phyloP scores from a whole-genome alignment of 257 asterid species.

The Salvia miltiorrhiza region DNA sequence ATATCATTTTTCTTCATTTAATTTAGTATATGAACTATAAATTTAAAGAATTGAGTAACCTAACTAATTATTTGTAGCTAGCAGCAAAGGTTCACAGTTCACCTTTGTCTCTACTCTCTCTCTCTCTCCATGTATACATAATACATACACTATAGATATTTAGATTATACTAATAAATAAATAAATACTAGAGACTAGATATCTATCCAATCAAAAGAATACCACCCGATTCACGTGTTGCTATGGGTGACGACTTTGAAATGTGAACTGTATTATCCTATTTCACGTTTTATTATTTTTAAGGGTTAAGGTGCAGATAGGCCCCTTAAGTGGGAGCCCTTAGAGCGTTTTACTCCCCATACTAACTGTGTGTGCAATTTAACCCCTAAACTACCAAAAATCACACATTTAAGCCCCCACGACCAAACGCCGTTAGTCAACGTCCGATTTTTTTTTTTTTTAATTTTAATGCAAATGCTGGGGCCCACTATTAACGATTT shows the following conservation, averaged over 20 bases:
- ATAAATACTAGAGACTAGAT: background rate
- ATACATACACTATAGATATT: background rate
- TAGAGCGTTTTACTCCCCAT: no score
- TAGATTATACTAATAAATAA: no score
- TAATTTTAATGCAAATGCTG: no score
- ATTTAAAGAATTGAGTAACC: background rate
- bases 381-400: no score
- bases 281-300: background rate
- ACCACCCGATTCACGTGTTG: conserved; percentile 5
- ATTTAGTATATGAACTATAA: background rate
- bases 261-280: background rate
- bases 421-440: no score
- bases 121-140: background rate
- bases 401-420: no score
- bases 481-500: no score
- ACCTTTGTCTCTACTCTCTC: background rate
- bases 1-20: background rate
- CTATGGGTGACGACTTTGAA: background rate
- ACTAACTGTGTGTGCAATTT: no score
- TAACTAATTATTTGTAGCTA: conserved; percentile 1
- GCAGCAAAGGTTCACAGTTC: conserved; percentile 5
- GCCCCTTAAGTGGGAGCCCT: no score
- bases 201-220: background rate
- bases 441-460: no score
- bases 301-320: no score